Percentiles rank a stretch among this genome's conserved stretches.
Evolutionary conservation across 148 eudicot genomes (phyloP).

Genomic region (Beta vulgaris): DNA sequence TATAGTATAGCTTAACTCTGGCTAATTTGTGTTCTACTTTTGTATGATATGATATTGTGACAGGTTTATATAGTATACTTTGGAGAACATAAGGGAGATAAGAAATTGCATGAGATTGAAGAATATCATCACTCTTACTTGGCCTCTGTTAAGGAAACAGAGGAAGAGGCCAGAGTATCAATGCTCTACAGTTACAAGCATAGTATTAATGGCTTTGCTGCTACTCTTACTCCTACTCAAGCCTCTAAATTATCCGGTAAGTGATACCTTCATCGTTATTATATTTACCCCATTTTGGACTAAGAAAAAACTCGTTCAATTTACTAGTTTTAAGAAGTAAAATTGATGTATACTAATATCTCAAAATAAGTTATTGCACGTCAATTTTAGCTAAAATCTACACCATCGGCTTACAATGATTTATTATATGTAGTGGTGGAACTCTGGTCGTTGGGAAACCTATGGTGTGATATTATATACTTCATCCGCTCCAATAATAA

Average conservation of each 20-base stretch:
- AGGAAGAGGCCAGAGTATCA: constrained; percentile 69
- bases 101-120: constrained; percentile 58
- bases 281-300: too few species aligned
- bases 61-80: constrained; percentile 82
- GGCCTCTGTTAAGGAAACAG: constrained; percentile 54
- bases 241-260: constrained; percentile 65
- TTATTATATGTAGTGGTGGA: too few species aligned
- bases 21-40: neutral
- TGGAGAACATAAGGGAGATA: constrained; percentile 67
- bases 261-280: neutral
- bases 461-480: too few species aligned
- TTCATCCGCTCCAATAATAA: too few species aligned
- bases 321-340: too few species aligned
- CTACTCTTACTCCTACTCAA: constrained; percentile 62
- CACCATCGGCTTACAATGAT: too few species aligned
- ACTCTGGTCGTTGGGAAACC: too few species aligned
- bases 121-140: constrained; percentile 64
- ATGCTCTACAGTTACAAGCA: constrained; percentile 82
- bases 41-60: neutral
- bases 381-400: too few species aligned
- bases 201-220: constrained; percentile 86
- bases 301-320: too few species aligned
- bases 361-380: too few species aligned
- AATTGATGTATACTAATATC: too few species aligned
- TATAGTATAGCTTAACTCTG: neutral